Evolutionary conservation across 2,329 filamentous ascomycete genomes (phyloP), one percentile per base, ranked within the genome.

Genomic region (Alternaria angustiovoidea): DNA sequence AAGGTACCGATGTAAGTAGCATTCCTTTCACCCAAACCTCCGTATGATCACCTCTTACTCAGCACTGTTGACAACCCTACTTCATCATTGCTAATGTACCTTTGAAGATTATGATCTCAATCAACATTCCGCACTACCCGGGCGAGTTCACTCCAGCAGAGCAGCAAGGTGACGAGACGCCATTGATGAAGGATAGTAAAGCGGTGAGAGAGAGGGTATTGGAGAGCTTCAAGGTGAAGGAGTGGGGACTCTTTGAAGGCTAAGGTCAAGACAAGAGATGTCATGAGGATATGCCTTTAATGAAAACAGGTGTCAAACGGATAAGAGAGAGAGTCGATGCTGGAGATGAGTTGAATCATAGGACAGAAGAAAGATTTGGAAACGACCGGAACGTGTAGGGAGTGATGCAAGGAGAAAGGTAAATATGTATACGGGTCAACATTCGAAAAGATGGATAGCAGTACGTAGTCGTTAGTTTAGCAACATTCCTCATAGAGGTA

Each of bases 101-200:
- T 18, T 22, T 16, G 34, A 54, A 42, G 56, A 81, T 98, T 39
- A 82, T 97, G 47, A 88, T 97, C 63, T 91, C 91, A 41, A 87
- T 97, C 74, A 97, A 97, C 79, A 91, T 96, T 48, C 94, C 94
- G 28, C 90, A 95, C 74, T 89, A 93, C 67, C 85, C 87, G 68
- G 89, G 89, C 63, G 87, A 91, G 76, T 93, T 93, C 75, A 84
- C 89, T 69, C 87, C 89, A 77, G 89, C 90, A 8, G 88, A 20
- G 4, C 28, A 89, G 7, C 89, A 92, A 32, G 87, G 94, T 16
- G 59, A 55, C 14, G 52, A 67, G 7, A 76, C 75, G 46, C 85
- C 87, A 77, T 80, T 91, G 65, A 89, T 92, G 70, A 89, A 89
- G 52, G 85, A 69, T 24, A 81, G 77, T 28, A 65, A 89, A 69